Percentiles rank a stretch among this genome's conserved stretches.
These are phyloP conservation scores for Bipolaris sorokiniana DNA, from an alignment of 2,329 filamentous ascomycete species.

Conservation along the genomic window DNA sequence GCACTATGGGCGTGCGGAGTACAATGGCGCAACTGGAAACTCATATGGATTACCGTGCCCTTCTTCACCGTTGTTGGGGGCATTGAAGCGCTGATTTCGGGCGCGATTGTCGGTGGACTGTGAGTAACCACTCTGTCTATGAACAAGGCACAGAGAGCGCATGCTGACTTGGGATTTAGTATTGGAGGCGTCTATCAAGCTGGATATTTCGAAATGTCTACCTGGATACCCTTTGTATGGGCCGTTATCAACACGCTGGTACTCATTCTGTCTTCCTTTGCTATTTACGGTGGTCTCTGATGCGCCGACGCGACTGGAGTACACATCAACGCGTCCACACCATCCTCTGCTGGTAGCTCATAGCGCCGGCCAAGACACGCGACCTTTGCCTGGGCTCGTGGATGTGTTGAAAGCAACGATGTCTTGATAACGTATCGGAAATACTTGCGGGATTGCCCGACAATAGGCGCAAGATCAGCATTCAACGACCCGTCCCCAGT, in stretches of 20 bases:
- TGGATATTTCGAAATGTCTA: constrained; percentile 89
- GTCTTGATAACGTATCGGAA: background rate
- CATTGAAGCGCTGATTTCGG: constrained; percentile 77
- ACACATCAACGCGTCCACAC: background rate
- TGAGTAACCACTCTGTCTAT: constrained; percentile 53
- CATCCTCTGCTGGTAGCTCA: background rate
- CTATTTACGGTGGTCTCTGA: constrained; percentile 85
- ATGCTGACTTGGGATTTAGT: constrained; percentile 51
- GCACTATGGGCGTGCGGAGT: constrained; percentile 74
- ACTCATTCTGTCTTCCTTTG: constrained; percentile 85
- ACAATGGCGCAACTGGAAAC: constrained; percentile 64
- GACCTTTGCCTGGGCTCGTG: background rate
- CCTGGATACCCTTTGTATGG: constrained; percentile 92
- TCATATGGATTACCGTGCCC: constrained; percentile 74
- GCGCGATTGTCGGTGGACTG: constrained; percentile 81
- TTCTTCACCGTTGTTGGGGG: constrained; percentile 74
- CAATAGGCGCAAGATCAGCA: background rate
- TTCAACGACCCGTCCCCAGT: background rate
- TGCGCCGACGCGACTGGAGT: background rate
- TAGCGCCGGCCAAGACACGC: background rate
- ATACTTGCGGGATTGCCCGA: background rate
- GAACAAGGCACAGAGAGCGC: background rate
- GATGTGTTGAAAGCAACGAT: background rate
- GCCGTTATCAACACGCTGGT: constrained; percentile 82
- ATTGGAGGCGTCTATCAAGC: constrained; percentile 80